Conservation (phyloP, 352 stramenopile species). For the Pythium aristosporum region DNA sequence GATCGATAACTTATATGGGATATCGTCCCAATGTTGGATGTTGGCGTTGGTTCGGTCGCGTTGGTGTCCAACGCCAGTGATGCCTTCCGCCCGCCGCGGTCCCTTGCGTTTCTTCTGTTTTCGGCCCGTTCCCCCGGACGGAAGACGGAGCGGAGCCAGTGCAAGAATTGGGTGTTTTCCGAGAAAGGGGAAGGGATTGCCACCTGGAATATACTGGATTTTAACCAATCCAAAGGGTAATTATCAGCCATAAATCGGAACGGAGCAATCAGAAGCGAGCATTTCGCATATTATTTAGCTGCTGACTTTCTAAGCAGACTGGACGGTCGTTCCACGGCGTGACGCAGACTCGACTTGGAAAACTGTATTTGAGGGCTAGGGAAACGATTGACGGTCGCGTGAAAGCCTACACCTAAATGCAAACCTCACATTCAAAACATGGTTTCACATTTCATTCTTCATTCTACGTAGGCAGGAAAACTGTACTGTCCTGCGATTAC, state of each 20-base stretch:
- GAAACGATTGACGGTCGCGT: neutral
- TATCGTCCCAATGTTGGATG: neutral
- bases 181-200: neutral
- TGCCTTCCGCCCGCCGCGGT: neutral
- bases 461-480: too few relatives aligned
- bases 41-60: slow-evolving; percentile 1
- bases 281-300: neutral
- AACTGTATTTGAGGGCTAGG: neutral
- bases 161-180: slow-evolving; percentile 6
- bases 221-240: neutral
- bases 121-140: neutral
- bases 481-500: too few relatives aligned
- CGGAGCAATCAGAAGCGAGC: slow-evolving; percentile 1
- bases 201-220: neutral
- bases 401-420: too few relatives aligned
- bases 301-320: neutral
- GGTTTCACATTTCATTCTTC: too few relatives aligned
- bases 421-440: too few relatives aligned
- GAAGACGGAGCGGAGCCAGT: slow-evolving; percentile 9
- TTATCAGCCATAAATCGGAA: neutral
- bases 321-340: too few relatives aligned
- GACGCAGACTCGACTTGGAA: too few relatives aligned
- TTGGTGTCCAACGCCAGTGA: neutral
- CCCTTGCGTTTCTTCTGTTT: slow-evolving; percentile 15
- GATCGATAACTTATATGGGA: too few relatives aligned